Evolutionary conservation across 2,329 filamentous ascomycete genomes (phyloP), one percentile per base, ranked within the genome.

Genomic region (Aspergillus proliferans): DNA sequence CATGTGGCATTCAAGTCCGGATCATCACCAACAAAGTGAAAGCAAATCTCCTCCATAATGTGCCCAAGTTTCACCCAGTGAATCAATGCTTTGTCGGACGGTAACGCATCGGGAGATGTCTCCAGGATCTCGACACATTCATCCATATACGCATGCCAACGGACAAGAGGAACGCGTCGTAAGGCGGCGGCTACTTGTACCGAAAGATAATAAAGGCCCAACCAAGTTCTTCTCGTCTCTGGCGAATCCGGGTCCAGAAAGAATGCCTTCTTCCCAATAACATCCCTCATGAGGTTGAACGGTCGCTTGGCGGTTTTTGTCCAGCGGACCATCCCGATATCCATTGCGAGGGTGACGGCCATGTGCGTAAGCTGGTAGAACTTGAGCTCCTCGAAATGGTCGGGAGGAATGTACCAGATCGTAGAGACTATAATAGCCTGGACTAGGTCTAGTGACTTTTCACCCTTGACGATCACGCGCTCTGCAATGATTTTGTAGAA

Each of bases 331-430:
- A 95, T 79, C 0, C 89, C 89, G 30, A 95, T 79, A 58, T 95
- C 89, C 47, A 94, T 83, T 22, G 85, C 86, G 84, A 95, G 88
- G 58, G 88, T 80, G 43, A 85, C 85, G 2, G 87, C 86, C 62
- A 88, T 82, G 65, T 95, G 88, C 42, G 89, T 83, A 56, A 93
- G 79, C 71, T 92, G 87, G 70, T 93, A 95, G 66, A 93, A 94
- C 64, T 93, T 93, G 61, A 92, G 81, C 69, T 93, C 86, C 61
- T 94, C 88, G 51, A 87, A 87, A 58, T 87, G 80, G 56, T 92
- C 84, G 0, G 89, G 89, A 14, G 88, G 88, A 65, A 83, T 84
- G 66, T 95, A 94, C 87, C 89, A 95, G 18, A 90, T 79, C n/a
- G 85, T 82, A 6, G 82, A 77, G 3, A 95, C 74, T 50, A 88